Base-by-base conservation (phyloP, 2,329 filamentous ascomycete genomes). In the Alternaria sp. region DNA sequence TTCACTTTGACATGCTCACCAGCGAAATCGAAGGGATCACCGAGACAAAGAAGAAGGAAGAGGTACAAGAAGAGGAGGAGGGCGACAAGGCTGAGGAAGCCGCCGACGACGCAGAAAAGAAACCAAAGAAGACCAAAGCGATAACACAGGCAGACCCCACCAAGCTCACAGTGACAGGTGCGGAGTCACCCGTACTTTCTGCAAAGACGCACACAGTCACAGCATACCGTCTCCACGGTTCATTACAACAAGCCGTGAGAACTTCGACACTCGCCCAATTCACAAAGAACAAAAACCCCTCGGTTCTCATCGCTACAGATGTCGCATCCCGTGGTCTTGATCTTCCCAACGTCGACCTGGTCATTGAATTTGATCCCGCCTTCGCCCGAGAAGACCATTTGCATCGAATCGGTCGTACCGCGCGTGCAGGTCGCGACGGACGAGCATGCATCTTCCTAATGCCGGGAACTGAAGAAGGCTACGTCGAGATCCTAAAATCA, bases 251-350 rank as follows among this genome's bases (percentile, higher is more conserved):
- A 78, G 88, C 92, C 3, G 88, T 95, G 37, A 92, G 96, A 67
- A 97, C 94, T 3, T 89, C 92, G 6, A 97, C 96, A 0, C 87
- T 99, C 14, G 87, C 89, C 44, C 88, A 92, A 3, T 99, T 97
- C 81, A 87, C 91, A 4, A 86, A 86, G 45, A 91, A 89, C 76
- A 88, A 87, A 26, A 88, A 92, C 20, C 91, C 95, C 0, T 90
- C 92, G 0, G 88, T 99, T 4, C 87, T 99, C 15, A 88, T 99
- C 68, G 97, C 94, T 71, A 99, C 96, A 1, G 96, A 99, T 75
- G 96, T 99, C 55, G 93, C 96, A 12, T 96, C 96, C 20, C 93
- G 96, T 76, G 96, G 96, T 83, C 89, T 99, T 45, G 96, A 99
- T 84, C 88, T 99, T 15, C 95, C 95, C 1, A 95, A 96, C 55